phyloP scores from a whole-genome alignment of 2,329 filamentous ascomycete genomes.

The Xylaria hypoxylon region DNA sequence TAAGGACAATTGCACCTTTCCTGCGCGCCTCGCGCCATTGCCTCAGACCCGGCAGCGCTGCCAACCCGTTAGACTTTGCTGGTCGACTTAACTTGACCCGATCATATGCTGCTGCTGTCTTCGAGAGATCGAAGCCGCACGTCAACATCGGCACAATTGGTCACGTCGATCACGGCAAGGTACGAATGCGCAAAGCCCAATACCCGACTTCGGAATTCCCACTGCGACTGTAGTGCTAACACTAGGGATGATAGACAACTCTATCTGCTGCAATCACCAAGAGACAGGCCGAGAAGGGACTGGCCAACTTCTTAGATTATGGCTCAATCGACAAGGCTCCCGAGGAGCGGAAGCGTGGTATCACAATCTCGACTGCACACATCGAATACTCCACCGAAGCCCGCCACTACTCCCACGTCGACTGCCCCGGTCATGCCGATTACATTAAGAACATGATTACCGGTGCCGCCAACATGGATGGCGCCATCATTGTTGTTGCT shows the following conservation, averaged over 20 bases:
- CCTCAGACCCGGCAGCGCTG: constrained; percentile 73
- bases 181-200: constrained; percentile 54
- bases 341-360: constrained; percentile 99
- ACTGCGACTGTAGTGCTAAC: constrained; percentile 15
- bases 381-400: constrained; percentile 96
- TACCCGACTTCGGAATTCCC: background rate
- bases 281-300: constrained; percentile 93
- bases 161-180: constrained; percentile 99
- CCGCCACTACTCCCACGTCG: constrained; percentile 99
- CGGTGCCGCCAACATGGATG: constrained; percentile 99
- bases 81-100: constrained; percentile 74
- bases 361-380: constrained; percentile 98
- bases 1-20: constrained; percentile 82
- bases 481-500: constrained; percentile 97
- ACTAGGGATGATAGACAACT: constrained; percentile 77
- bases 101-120: constrained; percentile 75
- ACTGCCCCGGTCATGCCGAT: constrained; percentile 99
- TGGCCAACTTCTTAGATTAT: constrained; percentile 96
- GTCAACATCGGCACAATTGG: constrained; percentile 99
- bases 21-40: constrained; percentile 83
- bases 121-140: constrained; percentile 93
- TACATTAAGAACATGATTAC: constrained; percentile 99
- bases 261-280: constrained; percentile 99
- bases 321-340: constrained; percentile 98
- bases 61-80: constrained; percentile 81